Base-by-base conservation (phyloP, 495 filamentous ascomycete species). In the Hypoxylon subgilvum region DNA sequence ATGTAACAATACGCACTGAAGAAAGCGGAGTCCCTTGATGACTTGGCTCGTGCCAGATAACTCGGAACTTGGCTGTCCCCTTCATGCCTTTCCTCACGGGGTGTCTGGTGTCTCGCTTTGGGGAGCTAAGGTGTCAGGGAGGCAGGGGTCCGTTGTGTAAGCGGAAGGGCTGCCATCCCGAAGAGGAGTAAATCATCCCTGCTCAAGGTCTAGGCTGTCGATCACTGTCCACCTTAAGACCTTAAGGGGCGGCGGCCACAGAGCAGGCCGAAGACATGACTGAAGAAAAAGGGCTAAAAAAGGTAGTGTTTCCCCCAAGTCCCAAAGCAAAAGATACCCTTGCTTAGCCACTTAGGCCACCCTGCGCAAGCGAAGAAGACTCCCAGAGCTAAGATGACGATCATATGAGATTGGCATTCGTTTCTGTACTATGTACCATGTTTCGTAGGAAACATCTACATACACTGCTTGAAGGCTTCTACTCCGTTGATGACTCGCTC, bases 321-420 rank as follows among this genome's bases (percentile, higher is more conserved):
- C 54, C 54, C 61, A 50, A 40, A 51, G 48, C 42, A 57, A 52
- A 43, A 61, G 53, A 59, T 40, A 45, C 46, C 62, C 62, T 43
- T 61, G 62, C 30, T 45, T 21, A n/a, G n/a, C 19, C 36, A 43
- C 62, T 48, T 45, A 42, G 62, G 39, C 51, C 55, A 61, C 52
- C 46, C 17, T 61, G 62, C 62, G 25, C 50, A 56, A 61, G 61
- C 61, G 61, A 61, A n/a, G 51, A 19, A 59, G 50, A 53, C 60
- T 59, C 56, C 36, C 58, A 23, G 62, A 28, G 56, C 62, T 51
- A 61, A 65, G 50, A 47, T 41, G 62, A 47, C 57, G 57, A 65
- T 65, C 62, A 65, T 65, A 52, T 65, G 50, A 65, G 62, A 65
- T 65, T 65, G 42, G 39, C 55, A 42, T 60, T 65, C 46, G 61